Conservation (phyloP, 371 early-diverging fungal species). For the Mucor racemosus region DNA sequence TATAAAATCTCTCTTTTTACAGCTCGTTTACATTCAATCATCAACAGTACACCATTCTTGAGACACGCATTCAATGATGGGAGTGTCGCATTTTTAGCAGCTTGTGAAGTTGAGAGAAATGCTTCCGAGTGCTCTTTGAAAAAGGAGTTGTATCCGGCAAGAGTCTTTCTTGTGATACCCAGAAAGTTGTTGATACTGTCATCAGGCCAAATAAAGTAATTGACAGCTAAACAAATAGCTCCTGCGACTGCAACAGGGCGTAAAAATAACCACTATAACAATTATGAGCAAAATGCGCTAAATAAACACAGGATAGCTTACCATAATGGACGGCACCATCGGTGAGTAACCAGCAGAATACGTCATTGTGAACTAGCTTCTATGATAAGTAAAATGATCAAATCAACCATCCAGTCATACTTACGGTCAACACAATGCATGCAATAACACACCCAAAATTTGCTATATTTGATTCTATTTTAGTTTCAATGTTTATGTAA, state of each 20-base stretch:
- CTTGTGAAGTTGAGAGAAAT: slow-evolving; percentile 24
- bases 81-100: slow-evolving; percentile 12
- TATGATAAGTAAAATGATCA: background rate
- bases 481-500: background rate
- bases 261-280: slow-evolving; percentile 43
- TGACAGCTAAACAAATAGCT: slow-evolving; percentile 37
- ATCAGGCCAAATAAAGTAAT: slow-evolving; percentile 50
- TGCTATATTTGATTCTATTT: slow-evolving; percentile 19
- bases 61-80: slow-evolving; percentile 33
- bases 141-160: slow-evolving; percentile 33
- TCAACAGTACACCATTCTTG: slow-evolving; percentile 29
- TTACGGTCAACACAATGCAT: slow-evolving; percentile 30
- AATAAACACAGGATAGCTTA: slow-evolving; percentile 7
- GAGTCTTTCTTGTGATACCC: slow-evolving; percentile 25
- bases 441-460: slow-evolving; percentile 47
- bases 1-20: slow-evolving; percentile 45
- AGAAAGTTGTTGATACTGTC: slow-evolving; percentile 46
- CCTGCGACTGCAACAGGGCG: slow-evolving; percentile 42
- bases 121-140: slow-evolving; percentile 43
- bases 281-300: background rate
- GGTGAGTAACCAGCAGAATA: slow-evolving; percentile 21
- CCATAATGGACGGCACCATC: slow-evolving; percentile 28
- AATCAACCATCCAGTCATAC: background rate
- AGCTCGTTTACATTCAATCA: slow-evolving; percentile 51
- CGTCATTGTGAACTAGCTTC: slow-evolving; percentile 39